Evolutionary conservation across 495 filamentous ascomycete genomes (phyloP), one percentile per base, ranked within the genome.

Genomic region (Aspergillus bridgeri): DNA sequence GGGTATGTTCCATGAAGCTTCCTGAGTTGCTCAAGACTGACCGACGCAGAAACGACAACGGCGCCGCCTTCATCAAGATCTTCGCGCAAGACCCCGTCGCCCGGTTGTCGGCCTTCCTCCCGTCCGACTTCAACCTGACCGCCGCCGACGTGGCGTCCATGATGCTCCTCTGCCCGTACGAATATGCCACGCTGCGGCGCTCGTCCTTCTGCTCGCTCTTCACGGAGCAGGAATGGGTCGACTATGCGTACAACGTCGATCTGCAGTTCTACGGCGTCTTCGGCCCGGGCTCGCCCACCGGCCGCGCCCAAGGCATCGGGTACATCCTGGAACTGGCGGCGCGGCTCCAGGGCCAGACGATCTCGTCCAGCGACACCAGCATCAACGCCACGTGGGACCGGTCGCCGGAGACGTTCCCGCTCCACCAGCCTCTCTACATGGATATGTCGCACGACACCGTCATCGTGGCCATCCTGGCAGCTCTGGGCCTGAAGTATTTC

Each of bases 301-400:
- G 83, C 22, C 75, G 86, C 9, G 86, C 86, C 8, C 75, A 83
- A 21, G 85, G 84, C 2, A 79, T 86, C 42, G 85, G 83, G 29
- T 88, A 83, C 56, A 78, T 86, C 11, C 70, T 84, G 52, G 85
- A 88, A 68, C 77, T 86, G 33, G 66, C 82, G 1, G 85, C 83
- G 6, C 74, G 85, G 19, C 74, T 87, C 4, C 57, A 79, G 53
- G 72, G 81, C 63, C 81, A 84, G 60, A 73, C 79, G 6, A 62
- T 69, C 46, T 69, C 81, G 15, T 74, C 72, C 19, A 77, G 77
- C 1, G 75, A 76, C 6, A 81, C 77, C 9, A 79, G 83, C 58
- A 78, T 84, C 72, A 87, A 88, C 62, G 65, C 79, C 27, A 83
- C 82, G 2, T 71, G 79, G 42, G 78, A 80, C 64, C 68, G 71